Conservation (phyloP, 2,329 filamentous ascomycete genomes). For the Albophoma yamanashiensis region DNA sequence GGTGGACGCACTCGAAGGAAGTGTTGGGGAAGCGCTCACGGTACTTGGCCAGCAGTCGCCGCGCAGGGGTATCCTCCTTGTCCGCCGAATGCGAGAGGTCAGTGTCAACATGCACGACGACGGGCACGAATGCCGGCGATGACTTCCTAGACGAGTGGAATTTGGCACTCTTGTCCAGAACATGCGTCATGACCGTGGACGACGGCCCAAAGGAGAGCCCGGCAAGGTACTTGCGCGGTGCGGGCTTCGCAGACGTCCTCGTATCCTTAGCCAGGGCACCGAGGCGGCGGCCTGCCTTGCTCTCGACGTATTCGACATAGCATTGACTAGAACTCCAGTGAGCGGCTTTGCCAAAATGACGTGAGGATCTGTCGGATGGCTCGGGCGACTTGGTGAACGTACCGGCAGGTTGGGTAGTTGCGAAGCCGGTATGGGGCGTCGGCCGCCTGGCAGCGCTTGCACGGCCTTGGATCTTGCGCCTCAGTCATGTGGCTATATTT, state of each 20-base stretch:
- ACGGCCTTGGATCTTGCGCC: constrained; percentile 5
- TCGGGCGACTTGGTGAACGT: constrained; percentile 4
- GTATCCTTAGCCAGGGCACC: constrained; percentile 39
- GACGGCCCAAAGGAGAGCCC: constrained; percentile 77
- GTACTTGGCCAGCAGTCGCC: constrained; percentile 39
- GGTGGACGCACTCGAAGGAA: constrained; percentile 47
- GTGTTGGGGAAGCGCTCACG: constrained; percentile 55
- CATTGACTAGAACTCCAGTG: constrained; percentile 36
- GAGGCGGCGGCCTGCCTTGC: constrained; percentile 69
- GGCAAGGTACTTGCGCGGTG: constrained; percentile 47
- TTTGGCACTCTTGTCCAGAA: constrained; percentile 60
- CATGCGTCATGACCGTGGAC: constrained; percentile 65
- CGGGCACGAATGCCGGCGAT: constrained; percentile 56
- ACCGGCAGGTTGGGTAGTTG: constrained; percentile 21
- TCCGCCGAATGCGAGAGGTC: constrained; percentile 14
- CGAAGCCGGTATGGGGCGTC: constrained; percentile 18
- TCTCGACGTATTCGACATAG: constrained; percentile 65
- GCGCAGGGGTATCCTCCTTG: constrained; percentile 19
- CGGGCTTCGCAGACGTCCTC: constrained; percentile 21
- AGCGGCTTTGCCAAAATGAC: background rate
- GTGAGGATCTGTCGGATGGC: background rate
- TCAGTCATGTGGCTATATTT: background rate
- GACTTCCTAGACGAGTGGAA: constrained; percentile 55
- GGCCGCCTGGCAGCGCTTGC: constrained; percentile 20
- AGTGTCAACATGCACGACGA: constrained; percentile 45